phyloP scores from a whole-genome alignment of 257 asterid genomes.

The Primulina huaijiensis region DNA sequence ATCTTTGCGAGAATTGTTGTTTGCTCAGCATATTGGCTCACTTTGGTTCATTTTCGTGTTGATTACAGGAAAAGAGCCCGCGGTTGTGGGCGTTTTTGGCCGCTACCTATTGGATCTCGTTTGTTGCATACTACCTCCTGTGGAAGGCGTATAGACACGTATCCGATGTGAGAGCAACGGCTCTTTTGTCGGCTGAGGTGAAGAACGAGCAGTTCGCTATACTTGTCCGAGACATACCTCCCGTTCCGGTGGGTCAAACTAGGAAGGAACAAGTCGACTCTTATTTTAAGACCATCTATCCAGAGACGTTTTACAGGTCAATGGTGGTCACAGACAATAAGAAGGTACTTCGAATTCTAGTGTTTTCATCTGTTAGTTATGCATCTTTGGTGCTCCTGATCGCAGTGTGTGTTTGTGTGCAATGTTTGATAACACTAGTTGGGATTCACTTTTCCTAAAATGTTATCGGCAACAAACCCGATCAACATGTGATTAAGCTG shows the following conservation, averaged over 20 bases:
- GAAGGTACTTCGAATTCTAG: slow-evolving; percentile 36
- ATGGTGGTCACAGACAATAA: slow-evolving; percentile 70
- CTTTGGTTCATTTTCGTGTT: slow-evolving; percentile 3
- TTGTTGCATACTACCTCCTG: slow-evolving; percentile 62
- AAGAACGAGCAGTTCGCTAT: slow-evolving; percentile 74
- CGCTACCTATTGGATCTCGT: slow-evolving; percentile 68
- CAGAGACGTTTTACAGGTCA: slow-evolving; percentile 78
- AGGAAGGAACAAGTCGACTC: slow-evolving; percentile 89
- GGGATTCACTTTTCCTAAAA: too few species aligned
- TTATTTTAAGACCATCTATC: slow-evolving; percentile 68
- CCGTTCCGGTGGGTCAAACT: slow-evolving; percentile 47
- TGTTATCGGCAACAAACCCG: too few species aligned
- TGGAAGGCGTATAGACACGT: slow-evolving; percentile 89
- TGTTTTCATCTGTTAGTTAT: background rate
- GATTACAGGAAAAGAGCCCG: slow-evolving; percentile 44
- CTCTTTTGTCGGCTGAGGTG: slow-evolving; percentile 70
- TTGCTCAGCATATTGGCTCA: background rate
- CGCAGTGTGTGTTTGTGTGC: too few species aligned
- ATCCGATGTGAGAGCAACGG: slow-evolving; percentile 56
- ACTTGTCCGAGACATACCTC: slow-evolving; percentile 80
- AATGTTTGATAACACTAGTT: too few species aligned
- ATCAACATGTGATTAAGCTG: too few species aligned
- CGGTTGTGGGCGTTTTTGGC: slow-evolving; percentile 76
- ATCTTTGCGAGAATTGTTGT: background rate
- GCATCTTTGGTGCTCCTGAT: too few species aligned